Base-by-base conservation (phyloP, 1,139 yeast species). In the Sugiyamaella novakii region DNA sequence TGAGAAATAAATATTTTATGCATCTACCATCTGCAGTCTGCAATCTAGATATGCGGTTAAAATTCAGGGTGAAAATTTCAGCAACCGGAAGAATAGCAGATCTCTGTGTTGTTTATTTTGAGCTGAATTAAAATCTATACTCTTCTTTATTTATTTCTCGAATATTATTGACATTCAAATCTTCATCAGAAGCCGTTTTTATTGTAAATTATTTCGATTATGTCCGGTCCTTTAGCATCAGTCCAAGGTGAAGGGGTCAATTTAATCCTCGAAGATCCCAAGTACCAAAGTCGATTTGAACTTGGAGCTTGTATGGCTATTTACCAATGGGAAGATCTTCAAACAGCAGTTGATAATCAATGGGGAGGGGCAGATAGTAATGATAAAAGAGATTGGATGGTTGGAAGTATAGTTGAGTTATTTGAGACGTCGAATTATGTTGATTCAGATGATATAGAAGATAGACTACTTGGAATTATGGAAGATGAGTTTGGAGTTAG, bases 291-390 rank as follows among this genome's bases (percentile, higher is more conserved):
- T 19, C 81, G 85, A 57, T 89, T 92, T 61, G 98, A 91, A 68
- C 76, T 92, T n/a, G 98, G 96, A 7, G 92, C 87, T 1, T 84
- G 96, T 43, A 85, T 91, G 95, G 83, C 87, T 31, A 69, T 92
- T 12, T 80, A 89, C 67, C 77, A 79, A 54, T 92, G 98, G 98
- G 95, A 88, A 54, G 92, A 87, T 39, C 74, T 92, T 50, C 77
- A 79, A 46, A 84, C 87, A 1, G 98, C 98, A 0, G 98, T 94
- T n/a, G 95, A 81, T n/a, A 87, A 87, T 64, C 74, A 77, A 33
- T 92, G 98, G 98, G 99, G 98, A 52, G 99, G 98, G 1, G 81
- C 95, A 12, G 87, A 87, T 40, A 84, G 95, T 10, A 79, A 77
- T 0, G 98, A 87, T 42, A 92, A 92, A 68, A 78, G 99, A 62